phyloP scores from a whole-genome alignment of 2,329 filamentous ascomycete species.

The Pseudogymnoascus sp. region DNA sequence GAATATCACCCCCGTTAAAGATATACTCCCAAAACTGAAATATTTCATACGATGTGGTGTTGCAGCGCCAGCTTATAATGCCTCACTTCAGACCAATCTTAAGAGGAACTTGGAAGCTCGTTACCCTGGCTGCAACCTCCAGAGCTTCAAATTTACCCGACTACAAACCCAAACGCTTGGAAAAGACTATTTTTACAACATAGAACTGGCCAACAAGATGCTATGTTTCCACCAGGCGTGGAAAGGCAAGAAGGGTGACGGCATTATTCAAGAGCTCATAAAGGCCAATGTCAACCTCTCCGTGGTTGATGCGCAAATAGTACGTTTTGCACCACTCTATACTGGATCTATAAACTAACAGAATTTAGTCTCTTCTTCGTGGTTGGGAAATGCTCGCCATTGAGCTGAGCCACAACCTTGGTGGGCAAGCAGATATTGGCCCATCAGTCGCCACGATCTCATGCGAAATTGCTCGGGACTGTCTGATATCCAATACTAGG shows the following conservation, averaged over 20 bases:
- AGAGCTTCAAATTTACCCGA: conserved; percentile 69
- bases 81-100: conserved; percentile 77
- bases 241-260: conserved; percentile 58
- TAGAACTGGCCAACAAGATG: conserved; percentile 65
- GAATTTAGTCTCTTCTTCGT: conserved; percentile 61
- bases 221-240: conserved; percentile 71
- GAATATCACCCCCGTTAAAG: conserved; percentile 57
- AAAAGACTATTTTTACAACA: conserved; percentile 73
- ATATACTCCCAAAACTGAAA: conserved; percentile 63
- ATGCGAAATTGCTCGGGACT: conserved; percentile 57
- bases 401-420: conserved; percentile 58
- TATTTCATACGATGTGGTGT: conserved; percentile 76
- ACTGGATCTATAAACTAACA: conserved; percentile 20
- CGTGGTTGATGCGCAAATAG: conserved; percentile 83
- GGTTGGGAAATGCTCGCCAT: conserved; percentile 84
- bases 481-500: conserved; percentile 67
- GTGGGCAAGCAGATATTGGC: conserved; percentile 42
- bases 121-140: conserved; percentile 64
- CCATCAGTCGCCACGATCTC: conserved; percentile 40
- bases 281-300: conserved; percentile 86
- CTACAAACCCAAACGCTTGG: conserved; percentile 61
- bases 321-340: conserved; percentile 34
- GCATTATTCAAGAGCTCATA: conserved; percentile 74
- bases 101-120: conserved; percentile 73
- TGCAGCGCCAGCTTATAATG: conserved; percentile 73